Evolutionary conservation across 306 rosid genomes (phyloP).

Genomic region (Ammopiptanthus mongolicus): DNA sequence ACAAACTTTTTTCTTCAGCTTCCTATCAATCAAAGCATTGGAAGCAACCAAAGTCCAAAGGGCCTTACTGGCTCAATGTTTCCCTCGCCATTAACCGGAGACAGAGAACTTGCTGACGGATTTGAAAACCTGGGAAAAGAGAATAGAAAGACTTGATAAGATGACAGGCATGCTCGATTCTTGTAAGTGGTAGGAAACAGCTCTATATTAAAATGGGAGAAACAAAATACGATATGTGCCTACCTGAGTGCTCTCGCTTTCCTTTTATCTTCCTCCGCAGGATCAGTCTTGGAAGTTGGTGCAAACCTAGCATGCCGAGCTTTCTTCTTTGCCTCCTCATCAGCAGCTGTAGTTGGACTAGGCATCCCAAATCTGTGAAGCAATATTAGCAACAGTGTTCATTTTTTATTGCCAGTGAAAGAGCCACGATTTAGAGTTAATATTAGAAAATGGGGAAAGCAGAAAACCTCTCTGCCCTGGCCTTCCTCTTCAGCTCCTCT

Average conservation of each 20-base stretch:
- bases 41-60: neutral
- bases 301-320: conserved; percentile 80
- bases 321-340: conserved; percentile 69
- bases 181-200: neutral
- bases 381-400: neutral
- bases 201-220: neutral
- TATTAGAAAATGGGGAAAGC: neutral
- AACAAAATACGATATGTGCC: conserved; percentile 22
- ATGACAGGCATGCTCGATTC: neutral
- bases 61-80: conserved; percentile 55
- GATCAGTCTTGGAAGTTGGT: conserved; percentile 49
- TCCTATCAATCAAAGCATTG: neutral
- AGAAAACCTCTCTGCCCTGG: conserved; percentile 86
- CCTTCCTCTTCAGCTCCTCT: conserved; percentile 77
- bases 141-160: conserved; percentile 7
- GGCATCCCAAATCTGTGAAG: conserved; percentile 68
- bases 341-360: conserved; percentile 43
- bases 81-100: conserved; percentile 53
- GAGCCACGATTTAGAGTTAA: neutral
- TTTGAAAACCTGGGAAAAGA: conserved; percentile 56
- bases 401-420: neutral
- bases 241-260: conserved; percentile 85
- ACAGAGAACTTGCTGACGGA: conserved; percentile 31
- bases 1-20: neutral
- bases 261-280: conserved; percentile 74